These are phyloP conservation scores for Biancaea sappan DNA, from an alignment of 306 rosid genomes.

Conservation along the genomic window DNA sequence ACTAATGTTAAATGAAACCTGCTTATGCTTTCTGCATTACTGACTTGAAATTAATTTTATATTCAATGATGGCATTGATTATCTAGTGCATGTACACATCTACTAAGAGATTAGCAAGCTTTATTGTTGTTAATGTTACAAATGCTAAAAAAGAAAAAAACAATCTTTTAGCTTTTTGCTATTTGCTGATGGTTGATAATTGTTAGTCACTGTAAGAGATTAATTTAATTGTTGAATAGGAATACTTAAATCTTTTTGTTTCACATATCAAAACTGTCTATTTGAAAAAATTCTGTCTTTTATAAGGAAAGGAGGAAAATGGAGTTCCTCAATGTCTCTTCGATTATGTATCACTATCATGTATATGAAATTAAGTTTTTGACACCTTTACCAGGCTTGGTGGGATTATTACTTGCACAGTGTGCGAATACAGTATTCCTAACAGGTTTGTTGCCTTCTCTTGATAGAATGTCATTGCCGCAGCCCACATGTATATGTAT, in stretches of 20 bases:
- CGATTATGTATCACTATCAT: slow-evolving; percentile 9
- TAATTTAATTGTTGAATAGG: slow-evolving; percentile 15
- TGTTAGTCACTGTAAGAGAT: neutral
- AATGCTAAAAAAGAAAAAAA: neutral
- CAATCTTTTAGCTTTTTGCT: neutral
- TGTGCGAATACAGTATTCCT: slow-evolving; percentile 63
- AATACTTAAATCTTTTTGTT: neutral
- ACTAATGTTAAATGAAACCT: neutral
- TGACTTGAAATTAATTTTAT: slow-evolving; percentile 1
- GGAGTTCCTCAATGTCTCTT: neutral
- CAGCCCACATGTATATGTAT: neutral
- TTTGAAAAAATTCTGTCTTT: slow-evolving; percentile 27
- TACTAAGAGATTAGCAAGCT: neutral
- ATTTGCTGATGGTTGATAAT: neutral
- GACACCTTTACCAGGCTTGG: slow-evolving; percentile 69
- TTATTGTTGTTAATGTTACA: neutral
- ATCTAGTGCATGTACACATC: neutral
- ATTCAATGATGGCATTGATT: neutral
- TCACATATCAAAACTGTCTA: neutral
- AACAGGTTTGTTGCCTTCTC: slow-evolving; percentile 61
- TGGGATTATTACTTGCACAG: slow-evolving; percentile 74
- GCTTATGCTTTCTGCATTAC: neutral
- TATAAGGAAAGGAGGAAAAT: neutral
- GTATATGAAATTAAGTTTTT: slow-evolving; percentile 39
- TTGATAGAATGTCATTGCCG: slow-evolving; percentile 15